phyloP scores from a whole-genome alignment of 225 moss, liverwort and hornwort genomes.

The Pseudisothecium myosuroides region DNA sequence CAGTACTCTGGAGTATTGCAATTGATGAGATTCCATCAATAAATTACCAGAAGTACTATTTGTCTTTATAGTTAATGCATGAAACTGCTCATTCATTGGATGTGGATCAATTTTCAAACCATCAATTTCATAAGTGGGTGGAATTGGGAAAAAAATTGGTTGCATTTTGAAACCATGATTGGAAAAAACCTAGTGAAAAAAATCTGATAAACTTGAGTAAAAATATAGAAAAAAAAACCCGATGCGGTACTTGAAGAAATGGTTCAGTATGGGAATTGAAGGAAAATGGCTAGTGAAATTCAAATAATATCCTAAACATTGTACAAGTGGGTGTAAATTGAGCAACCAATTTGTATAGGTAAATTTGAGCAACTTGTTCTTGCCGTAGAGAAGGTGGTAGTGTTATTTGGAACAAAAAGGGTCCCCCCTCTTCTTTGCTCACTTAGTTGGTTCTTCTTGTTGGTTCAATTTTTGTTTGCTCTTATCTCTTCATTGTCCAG shows the following conservation, averaged over 20 bases:
- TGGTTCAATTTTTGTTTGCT: too few species aligned
- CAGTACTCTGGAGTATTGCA: background rate
- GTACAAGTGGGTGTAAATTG: background rate
- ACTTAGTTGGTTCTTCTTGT: too few species aligned
- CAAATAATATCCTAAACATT: rapidly evolving
- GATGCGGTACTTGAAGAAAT: background rate
- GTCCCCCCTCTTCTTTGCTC: too few species aligned
- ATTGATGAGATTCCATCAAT: background rate
- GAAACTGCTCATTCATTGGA: background rate
- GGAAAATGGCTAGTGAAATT: background rate
- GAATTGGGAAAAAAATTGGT: rapidly evolving
- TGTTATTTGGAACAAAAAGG: too few species aligned
- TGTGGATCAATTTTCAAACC: background rate
- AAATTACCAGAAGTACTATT: background rate
- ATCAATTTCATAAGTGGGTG: background rate
- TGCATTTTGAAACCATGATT: background rate
- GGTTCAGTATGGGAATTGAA: background rate
- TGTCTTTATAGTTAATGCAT: background rate
- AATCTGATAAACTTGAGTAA: background rate
- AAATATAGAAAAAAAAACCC: background rate
- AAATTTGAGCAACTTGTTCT: too few species aligned
- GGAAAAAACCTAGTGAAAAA: rapidly evolving
- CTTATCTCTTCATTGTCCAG: too few species aligned
- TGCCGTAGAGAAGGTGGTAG: too few species aligned
- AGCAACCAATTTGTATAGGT: background rate